Conservation (phyloP, 441 rosid species). For the Biscutella laevigata region DNA sequence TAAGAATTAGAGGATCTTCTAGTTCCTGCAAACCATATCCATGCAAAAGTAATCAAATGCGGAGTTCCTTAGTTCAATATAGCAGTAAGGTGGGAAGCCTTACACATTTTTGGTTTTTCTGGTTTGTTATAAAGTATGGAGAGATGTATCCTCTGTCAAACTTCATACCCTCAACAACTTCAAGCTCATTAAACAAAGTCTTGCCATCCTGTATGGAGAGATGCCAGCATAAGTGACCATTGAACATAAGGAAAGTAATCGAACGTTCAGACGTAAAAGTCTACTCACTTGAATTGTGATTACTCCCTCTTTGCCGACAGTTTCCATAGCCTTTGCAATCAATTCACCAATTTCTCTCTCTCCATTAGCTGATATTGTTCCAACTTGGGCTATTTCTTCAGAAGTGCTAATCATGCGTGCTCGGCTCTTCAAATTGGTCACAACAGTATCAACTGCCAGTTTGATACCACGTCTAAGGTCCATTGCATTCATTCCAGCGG, state of each 20-base stretch:
- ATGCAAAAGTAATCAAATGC: background rate
- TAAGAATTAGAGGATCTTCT: constrained; percentile 76
- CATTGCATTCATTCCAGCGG: constrained; percentile 92
- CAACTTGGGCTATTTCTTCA: constrained; percentile 88
- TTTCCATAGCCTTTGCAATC: constrained; percentile 95
- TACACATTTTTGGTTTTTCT: constrained; percentile 83
- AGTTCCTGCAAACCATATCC: constrained; percentile 41
- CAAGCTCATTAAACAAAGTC: constrained; percentile 62
- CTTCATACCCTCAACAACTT: constrained; percentile 86
- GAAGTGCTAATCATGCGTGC: constrained; percentile 86
- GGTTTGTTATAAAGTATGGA: constrained; percentile 70
- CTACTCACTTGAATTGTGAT: constrained; percentile 71
- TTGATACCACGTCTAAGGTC: constrained; percentile 77
- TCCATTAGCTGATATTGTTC: constrained; percentile 88
- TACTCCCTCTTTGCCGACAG: constrained; percentile 93
- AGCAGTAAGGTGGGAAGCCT: constrained; percentile 20
- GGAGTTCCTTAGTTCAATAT: background rate
- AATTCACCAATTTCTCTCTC: constrained; percentile 89
- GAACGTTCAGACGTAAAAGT: background rate
- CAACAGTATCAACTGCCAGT: constrained; percentile 79
- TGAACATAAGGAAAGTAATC: background rate
- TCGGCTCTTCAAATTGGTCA: constrained; percentile 67
- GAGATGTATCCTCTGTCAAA: constrained; percentile 81
- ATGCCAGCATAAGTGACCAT: background rate
- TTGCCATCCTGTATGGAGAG: constrained; percentile 59